phyloP scores from a whole-genome alignment of 805 yeast genomes.

The Cyberlindnera samutprakarnensis region DNA sequence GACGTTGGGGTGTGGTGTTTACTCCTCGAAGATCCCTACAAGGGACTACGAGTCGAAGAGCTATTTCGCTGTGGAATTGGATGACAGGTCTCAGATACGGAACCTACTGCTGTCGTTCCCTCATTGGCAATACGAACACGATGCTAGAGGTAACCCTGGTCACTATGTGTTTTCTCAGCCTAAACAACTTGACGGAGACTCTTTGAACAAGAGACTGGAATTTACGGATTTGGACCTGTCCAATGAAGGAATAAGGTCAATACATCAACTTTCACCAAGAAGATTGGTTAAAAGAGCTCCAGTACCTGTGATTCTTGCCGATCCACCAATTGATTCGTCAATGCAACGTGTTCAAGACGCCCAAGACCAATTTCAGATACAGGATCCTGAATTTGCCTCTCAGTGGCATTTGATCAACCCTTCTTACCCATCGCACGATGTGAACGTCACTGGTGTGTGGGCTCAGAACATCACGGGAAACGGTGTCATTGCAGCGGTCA shows the following conservation, averaged over 20 bases:
- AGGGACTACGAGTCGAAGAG: slow-evolving; percentile 44
- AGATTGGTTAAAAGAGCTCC: slow-evolving; percentile 52
- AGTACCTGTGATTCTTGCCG: slow-evolving; percentile 27
- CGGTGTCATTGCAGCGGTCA: slow-evolving; percentile 78
- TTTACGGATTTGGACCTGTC: slow-evolving; percentile 3
- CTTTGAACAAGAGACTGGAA: slow-evolving; percentile 12
- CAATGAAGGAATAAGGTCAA: slow-evolving; percentile 30
- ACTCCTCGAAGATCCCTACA: slow-evolving; percentile 21
- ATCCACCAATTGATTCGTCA: slow-evolving; percentile 42
- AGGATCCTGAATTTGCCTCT: slow-evolving; percentile 72
- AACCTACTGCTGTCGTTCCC: slow-evolving; percentile 30
- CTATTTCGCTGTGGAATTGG: slow-evolving; percentile 59
- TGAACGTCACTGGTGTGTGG: slow-evolving; percentile 87
- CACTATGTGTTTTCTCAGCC: slow-evolving; percentile 60
- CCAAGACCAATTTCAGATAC: slow-evolving; percentile 47
- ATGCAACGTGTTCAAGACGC: slow-evolving; percentile 39
- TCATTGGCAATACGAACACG: slow-evolving; percentile 55
- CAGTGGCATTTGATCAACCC: slow-evolving; percentile 95
- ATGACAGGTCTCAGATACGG: slow-evolving; percentile 26
- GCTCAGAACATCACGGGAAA: slow-evolving; percentile 69
- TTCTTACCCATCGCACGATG: slow-evolving; percentile 67
- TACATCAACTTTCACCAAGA: slow-evolving; percentile 50
- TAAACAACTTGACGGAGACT: too few relatives aligned
- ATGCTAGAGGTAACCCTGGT: slow-evolving; percentile 49
- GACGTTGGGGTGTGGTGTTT: too few relatives aligned